Evolutionary conservation across 305 asterid species (phyloP).

Genomic region (Solanum aculeatissimum): DNA sequence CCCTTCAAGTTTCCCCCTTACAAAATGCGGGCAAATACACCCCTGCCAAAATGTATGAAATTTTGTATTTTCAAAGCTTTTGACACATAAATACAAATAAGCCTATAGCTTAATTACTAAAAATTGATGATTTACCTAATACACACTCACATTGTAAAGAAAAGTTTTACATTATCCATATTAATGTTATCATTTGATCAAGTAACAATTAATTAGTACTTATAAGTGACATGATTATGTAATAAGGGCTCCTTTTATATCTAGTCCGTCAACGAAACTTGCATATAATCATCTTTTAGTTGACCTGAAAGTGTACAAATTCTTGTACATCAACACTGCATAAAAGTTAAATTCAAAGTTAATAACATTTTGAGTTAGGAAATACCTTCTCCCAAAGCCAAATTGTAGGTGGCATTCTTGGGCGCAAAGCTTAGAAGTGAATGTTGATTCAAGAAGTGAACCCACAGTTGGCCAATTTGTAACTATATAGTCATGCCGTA

Average conservation of each 20-base stretch:
- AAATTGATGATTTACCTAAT: background rate
- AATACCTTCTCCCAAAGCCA: constrained; percentile 56
- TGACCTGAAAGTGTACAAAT: background rate
- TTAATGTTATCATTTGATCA: background rate
- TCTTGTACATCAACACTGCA: background rate
- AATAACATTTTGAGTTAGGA: background rate
- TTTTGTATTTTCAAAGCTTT: background rate
- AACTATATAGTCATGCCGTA: too few relatives aligned
- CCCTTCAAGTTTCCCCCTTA: background rate
- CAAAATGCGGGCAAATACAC: background rate
- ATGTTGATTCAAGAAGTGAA: constrained; percentile 24
- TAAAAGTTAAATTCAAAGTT: background rate
- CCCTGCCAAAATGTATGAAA: background rate
- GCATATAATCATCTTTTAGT: background rate
- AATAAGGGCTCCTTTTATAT: background rate
- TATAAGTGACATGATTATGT: background rate
- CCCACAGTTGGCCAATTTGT: background rate
- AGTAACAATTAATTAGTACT: background rate
- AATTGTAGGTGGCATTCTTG: constrained; percentile 28
- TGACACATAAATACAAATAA: background rate
- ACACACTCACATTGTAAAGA: background rate
- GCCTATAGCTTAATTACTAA: background rate
- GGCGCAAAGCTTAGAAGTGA: constrained; percentile 34
- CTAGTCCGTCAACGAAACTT: background rate
- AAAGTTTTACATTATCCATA: background rate